Percentiles rank a stretch among this genome's conserved stretches.
These are phyloP conservation scores for Neoascochyta sp. DNA, from an alignment of 2,329 filamentous ascomycete species.

Conservation along the genomic window DNA sequence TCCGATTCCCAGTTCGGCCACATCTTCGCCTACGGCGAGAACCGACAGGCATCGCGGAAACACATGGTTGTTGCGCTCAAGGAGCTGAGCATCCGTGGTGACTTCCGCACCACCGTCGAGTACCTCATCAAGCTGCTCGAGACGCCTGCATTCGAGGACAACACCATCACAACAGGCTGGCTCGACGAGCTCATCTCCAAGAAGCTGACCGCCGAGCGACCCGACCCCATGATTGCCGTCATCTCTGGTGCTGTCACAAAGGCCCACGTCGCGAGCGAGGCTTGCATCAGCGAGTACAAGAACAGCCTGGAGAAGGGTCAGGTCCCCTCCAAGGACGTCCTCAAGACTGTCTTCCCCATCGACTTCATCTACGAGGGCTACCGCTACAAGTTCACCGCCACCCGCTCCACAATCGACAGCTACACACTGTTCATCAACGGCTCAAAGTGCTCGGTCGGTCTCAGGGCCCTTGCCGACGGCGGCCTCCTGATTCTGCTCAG, in stretches of 20 bases:
- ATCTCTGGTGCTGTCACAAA: constrained; percentile 93
- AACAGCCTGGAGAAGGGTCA: constrained; percentile 93
- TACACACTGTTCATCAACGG: constrained; percentile 99
- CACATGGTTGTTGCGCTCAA: constrained; percentile 99
- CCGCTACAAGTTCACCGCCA: constrained; percentile 97
- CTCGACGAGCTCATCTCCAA: constrained; percentile 98
- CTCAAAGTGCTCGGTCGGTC: constrained; percentile 89
- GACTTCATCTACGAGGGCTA: constrained; percentile 98
- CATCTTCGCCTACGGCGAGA: constrained; percentile 98
- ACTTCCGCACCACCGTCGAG: constrained; percentile 97
- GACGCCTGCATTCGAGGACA: constrained; percentile 96
- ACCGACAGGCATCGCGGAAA: constrained; percentile 90
- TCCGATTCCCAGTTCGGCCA: constrained; percentile 98
- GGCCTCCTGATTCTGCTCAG: constrained; percentile 86
- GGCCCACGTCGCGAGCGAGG: constrained; percentile 90
- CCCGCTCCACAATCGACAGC: constrained; percentile 84
- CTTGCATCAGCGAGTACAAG: constrained; percentile 81
- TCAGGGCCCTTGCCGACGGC: constrained; percentile 88
- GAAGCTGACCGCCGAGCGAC: constrained; percentile 91
- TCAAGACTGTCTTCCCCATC: constrained; percentile 95
- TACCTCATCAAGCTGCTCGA: constrained; percentile 98
- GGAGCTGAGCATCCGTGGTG: constrained; percentile 98
- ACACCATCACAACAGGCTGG: constrained; percentile 99
- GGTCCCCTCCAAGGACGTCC: constrained; percentile 90
- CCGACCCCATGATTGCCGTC: constrained; percentile 89